Evolutionary conservation across 768 basidiomycete species (phyloP).

Genomic region (Cubamyces lactineus): DNA sequence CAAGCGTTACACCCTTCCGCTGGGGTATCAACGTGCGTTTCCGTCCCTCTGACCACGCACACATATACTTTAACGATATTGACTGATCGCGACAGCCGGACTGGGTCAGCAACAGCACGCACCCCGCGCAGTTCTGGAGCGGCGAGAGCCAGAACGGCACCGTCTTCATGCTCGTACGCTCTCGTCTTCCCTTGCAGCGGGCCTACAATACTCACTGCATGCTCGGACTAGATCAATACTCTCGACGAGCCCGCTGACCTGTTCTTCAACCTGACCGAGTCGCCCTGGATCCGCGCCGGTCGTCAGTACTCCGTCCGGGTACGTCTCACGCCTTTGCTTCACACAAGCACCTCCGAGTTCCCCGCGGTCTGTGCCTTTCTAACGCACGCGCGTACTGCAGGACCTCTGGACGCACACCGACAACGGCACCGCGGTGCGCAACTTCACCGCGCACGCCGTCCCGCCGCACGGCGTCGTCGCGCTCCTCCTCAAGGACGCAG

Average conservation of each 20-base stretch:
- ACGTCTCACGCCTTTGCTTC: conserved; percentile 31
- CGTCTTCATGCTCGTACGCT: conserved; percentile 64
- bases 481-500: conserved; percentile 64
- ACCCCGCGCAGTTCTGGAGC: conserved; percentile 76
- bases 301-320: conserved; percentile 68
- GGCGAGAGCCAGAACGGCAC: conserved; percentile 67
- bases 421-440: conserved; percentile 67
- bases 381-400: conserved; percentile 35
- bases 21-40: conserved; percentile 66
- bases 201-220: neutral
- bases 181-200: neutral
- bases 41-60: neutral
- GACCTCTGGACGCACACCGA: conserved; percentile 76
- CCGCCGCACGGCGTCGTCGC: conserved; percentile 74
- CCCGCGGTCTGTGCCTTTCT: neutral
- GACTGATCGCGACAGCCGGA: conserved; percentile 40
- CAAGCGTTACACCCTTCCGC: conserved; percentile 65
- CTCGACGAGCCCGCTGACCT: conserved; percentile 57
- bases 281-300: conserved; percentile 72
- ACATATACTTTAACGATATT: neutral
- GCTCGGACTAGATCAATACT: conserved; percentile 53
- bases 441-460: conserved; percentile 58
- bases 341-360: too few relatives aligned
- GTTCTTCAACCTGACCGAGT: conserved; percentile 68
- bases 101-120: conserved; percentile 44